Percentiles rank a stretch among this genome's conserved stretches.
Conservation (phyloP, 208 protist genomes). For the Acanthamoeba lugdunensis region DNA sequence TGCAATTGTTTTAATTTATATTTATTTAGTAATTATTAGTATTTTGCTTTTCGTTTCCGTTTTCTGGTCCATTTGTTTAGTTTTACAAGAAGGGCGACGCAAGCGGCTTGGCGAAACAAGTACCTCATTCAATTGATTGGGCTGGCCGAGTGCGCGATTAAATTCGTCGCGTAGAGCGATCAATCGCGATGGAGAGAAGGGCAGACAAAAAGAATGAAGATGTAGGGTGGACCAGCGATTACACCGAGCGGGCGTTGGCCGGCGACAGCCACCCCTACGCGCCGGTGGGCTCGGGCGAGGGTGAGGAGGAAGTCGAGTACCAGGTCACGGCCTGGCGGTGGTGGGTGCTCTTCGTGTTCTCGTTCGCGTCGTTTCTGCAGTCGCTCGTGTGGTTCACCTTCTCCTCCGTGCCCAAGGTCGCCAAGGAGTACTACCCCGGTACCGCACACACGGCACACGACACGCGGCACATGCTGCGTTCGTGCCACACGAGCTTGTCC, state of each 20-base stretch:
- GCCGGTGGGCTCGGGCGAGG: neutral
- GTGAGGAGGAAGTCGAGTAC: neutral
- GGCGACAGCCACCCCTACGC: neutral
- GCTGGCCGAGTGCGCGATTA: neutral
- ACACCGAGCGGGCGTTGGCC: neutral
- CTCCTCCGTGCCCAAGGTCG: slow-evolving; percentile 68
- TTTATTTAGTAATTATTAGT: neutral
- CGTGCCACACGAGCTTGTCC: neutral
- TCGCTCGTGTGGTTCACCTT: slow-evolving; percentile 73
- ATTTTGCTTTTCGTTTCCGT: no score
- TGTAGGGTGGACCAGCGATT: neutral
- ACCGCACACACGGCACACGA: neutral
- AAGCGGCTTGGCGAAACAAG: no score
- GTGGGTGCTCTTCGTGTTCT: slow-evolving; percentile 70
- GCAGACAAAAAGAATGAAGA: neutral
- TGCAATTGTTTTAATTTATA: neutral
- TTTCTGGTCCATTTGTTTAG: no score
- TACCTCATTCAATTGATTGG: no score
- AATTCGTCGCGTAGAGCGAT: neutral
- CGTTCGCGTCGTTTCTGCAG: slow-evolving; percentile 64
- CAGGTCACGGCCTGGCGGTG: slow-evolving; percentile 3
- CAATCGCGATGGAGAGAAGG: neutral
- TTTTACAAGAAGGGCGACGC: no score
- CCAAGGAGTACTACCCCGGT: slow-evolving; percentile 31
- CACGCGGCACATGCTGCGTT: neutral